Percentiles rank a stretch among this genome's conserved stretches.
Conservation (phyloP, 2,329 filamentous ascomycete genomes). For the Aquanectria penicillioides region DNA sequence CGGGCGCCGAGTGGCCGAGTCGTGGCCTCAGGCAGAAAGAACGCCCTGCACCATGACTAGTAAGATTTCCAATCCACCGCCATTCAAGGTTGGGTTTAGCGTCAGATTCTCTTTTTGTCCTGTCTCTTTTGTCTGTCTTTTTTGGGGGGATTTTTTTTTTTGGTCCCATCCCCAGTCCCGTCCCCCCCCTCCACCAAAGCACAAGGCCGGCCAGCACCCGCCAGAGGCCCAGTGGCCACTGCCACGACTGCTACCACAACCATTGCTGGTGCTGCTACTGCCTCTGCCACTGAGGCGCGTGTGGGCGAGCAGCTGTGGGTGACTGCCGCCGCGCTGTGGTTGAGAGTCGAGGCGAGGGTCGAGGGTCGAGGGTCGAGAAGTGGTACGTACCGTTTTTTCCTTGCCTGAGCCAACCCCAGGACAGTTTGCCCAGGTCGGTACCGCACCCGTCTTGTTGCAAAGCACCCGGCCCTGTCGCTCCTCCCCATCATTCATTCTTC, state of each 20-base stretch:
- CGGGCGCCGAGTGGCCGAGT: slow-evolving; percentile 27
- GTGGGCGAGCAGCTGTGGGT: slow-evolving; percentile 6
- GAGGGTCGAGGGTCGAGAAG: slow-evolving; percentile 32
- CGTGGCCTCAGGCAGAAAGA: slow-evolving; percentile 40
- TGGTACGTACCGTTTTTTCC: slow-evolving; percentile 42
- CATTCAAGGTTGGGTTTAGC: slow-evolving; percentile 49
- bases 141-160: slow-evolving; percentile 23
- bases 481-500: slow-evolving; percentile 48
- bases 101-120: slow-evolving; percentile 42
- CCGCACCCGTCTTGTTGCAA: slow-evolving; percentile 44
- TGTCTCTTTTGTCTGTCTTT: slow-evolving; percentile 34
- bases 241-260: slow-evolving; percentile 12
- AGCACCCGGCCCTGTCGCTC: slow-evolving; percentile 49
- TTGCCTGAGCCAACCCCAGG: slow-evolving; percentile 41
- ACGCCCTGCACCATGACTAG: slow-evolving; percentile 39
- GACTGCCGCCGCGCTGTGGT: slow-evolving; percentile 11
- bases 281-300: slow-evolving; percentile 19
- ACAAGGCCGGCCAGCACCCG: slow-evolving; percentile 23
- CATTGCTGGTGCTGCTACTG: slow-evolving; percentile 7
- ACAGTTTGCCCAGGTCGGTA: slow-evolving; percentile 36
- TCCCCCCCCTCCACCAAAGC: slow-evolving; percentile 22
- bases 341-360: slow-evolving; percentile 30
- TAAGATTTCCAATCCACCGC: slow-evolving; percentile 49
- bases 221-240: slow-evolving; percentile 34
- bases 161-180: slow-evolving; percentile 27